Percentiles rank a stretch among this genome's conserved stretches.
Conservation (phyloP, 2,329 filamentous ascomycete species). For the Cladosporium colombiae region DNA sequence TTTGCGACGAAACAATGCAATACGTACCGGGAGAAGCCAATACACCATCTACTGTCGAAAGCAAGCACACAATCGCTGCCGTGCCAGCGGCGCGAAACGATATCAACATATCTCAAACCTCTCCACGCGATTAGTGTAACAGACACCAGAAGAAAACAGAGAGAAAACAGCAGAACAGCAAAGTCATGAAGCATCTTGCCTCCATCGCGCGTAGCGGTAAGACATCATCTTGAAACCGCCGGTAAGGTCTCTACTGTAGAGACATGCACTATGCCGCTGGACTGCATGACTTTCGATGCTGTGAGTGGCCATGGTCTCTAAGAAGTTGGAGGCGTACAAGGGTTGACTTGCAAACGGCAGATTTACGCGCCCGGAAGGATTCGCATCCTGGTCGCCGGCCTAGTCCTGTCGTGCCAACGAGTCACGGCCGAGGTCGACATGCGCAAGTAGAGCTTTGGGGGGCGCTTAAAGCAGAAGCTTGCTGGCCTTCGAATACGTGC, state of each 20-base stretch:
- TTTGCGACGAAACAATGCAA: neutral
- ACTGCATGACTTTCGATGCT: neutral
- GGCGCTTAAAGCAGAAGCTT: neutral
- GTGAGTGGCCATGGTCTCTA: constrained; percentile 2
- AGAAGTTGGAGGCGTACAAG: constrained; percentile 1
- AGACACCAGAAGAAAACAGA: neutral
- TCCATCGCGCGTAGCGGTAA: neutral
- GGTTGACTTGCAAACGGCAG: constrained; percentile 4
- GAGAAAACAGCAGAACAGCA: neutral
- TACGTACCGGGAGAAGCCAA: neutral
- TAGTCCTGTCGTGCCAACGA: neutral
- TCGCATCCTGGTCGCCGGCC: neutral
- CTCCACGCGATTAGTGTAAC: neutral
- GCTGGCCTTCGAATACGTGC: neutral
- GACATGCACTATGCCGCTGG: neutral
- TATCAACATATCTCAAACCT: neutral
- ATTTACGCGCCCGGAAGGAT: constrained; percentile 7
- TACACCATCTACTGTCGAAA: neutral
- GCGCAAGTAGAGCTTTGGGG: neutral
- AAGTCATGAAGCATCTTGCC: neutral
- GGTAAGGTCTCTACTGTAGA: neutral
- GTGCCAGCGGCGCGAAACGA: neutral
- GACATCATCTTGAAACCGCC: neutral
- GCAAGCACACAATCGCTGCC: neutral
- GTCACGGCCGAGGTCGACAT: neutral